Evolutionary conservation across 2,329 filamentous ascomycete genomes (phyloP).

Genomic region (Arachnomyces sp.): DNA sequence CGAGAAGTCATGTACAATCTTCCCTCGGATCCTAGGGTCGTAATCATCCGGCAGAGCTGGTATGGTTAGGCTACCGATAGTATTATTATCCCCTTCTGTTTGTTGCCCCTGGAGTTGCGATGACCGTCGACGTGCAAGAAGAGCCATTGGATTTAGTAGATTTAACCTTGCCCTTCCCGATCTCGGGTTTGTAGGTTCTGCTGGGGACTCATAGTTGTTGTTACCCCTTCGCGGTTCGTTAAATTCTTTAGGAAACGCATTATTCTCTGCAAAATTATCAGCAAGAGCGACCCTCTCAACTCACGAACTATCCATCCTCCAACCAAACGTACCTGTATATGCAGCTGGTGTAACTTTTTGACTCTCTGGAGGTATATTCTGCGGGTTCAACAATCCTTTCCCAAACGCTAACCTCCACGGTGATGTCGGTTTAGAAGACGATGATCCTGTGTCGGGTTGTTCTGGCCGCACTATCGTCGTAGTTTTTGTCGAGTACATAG

Average conservation of each 20-base stretch:
- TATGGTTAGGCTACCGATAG: constrained; percentile 42
- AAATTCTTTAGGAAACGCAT: constrained; percentile 18
- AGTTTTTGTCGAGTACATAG: background rate
- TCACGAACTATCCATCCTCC: no score
- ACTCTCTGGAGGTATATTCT: constrained; percentile 16
- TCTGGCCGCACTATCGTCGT: constrained; percentile 3
- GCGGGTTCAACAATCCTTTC: constrained; percentile 20
- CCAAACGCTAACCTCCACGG: constrained; percentile 30
- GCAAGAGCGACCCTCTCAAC: no score
- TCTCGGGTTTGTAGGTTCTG: constrained; percentile 24
- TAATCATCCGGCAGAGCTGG: constrained; percentile 53
- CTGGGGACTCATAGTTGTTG: constrained; percentile 22
- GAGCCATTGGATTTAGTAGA: constrained; percentile 54
- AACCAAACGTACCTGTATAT: no score
- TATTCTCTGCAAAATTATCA: constrained; percentile 1
- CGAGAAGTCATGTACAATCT: constrained; percentile 59
- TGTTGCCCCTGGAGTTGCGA: constrained; percentile 42
- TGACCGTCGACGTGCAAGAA: constrained; percentile 51
- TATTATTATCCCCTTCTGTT: constrained; percentile 39
- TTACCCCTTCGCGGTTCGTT: constrained; percentile 17
- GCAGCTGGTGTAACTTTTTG: constrained; percentile 22
- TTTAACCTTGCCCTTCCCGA: constrained; percentile 46
- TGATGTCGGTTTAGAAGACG: constrained; percentile 26
- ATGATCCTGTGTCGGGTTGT: constrained; percentile 7
- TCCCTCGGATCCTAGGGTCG: constrained; percentile 56